These are phyloP conservation scores for Candida multigemmis DNA, from an alignment of 805 yeast genomes.

Conservation along the genomic window DNA sequence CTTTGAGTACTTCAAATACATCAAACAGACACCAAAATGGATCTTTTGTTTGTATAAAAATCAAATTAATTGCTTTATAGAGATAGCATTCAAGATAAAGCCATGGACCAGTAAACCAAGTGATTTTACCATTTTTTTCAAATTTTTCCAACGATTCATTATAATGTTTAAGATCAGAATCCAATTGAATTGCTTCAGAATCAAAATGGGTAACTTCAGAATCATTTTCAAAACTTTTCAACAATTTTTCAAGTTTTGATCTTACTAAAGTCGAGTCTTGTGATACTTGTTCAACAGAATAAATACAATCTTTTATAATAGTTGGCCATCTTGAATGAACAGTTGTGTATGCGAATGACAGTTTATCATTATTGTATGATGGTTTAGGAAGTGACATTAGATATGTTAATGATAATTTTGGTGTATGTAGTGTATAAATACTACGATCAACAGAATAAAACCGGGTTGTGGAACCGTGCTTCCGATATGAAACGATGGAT, in stretches of 20 bases:
- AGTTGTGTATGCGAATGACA: slow-evolving; percentile 78
- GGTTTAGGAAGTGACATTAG: slow-evolving; percentile 28
- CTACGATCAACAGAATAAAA: too few species aligned
- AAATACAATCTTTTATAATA: slow-evolving; percentile 56
- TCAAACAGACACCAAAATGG: slow-evolving; percentile 45
- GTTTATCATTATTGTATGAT: slow-evolving; percentile 58
- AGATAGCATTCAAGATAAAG: slow-evolving; percentile 76
- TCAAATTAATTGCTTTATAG: slow-evolving; percentile 54
- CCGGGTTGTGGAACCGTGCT: too few species aligned
- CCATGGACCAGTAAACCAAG: slow-evolving; percentile 92
- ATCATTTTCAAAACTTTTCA: slow-evolving; percentile 28
- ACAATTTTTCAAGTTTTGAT: slow-evolving; percentile 31
- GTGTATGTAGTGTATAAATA: too few species aligned
- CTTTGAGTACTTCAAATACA: slow-evolving; percentile 62
- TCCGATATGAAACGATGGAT: too few species aligned
- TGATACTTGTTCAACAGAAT: neutral
- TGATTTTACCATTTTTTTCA: slow-evolving; percentile 17
- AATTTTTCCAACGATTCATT: slow-evolving; percentile 42
- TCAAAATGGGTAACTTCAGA: slow-evolving; percentile 17
- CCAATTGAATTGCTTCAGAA: slow-evolving; percentile 24
- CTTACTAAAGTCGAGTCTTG: neutral
- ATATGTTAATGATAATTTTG: too few species aligned
- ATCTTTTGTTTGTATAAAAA: slow-evolving; percentile 21
- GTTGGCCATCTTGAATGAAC: slow-evolving; percentile 82
- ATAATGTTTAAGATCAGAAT: slow-evolving; percentile 45